Evolutionary conservation across 2,329 filamentous ascomycete genomes (phyloP), one percentile per base, ranked within the genome.

Genomic region (Nothopassalora personata): DNA sequence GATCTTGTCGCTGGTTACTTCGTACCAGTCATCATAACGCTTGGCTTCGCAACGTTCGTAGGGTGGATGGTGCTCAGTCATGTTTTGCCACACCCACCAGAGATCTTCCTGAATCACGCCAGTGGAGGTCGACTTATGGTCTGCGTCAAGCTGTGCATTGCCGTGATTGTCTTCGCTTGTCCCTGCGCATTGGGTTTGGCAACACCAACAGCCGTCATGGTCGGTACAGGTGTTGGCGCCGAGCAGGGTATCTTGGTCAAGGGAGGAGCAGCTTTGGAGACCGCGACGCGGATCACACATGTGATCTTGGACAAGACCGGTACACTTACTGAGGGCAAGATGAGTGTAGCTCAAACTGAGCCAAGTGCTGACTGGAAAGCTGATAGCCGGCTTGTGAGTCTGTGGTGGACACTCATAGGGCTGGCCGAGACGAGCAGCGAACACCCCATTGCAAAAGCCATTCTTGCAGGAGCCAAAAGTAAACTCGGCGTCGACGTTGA

Each of bases 211-310:
- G 94, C 94, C 2, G 92, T 99, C 72, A 97, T 99, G 94, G 94
- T 99, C 31, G 94, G 94, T 47, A 97, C 94, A n/a, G 94, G 94
- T 60, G 86, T 97, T 33, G 94, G 94, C 53, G 94, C 94, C 2
- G 90, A 97, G 74, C 88, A 96, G 67, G 94, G 94, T 27, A 99
- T 99, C 67, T 80, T 99, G n/a, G 91, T 97, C 73, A 99, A 99
- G 76, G 93, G 94, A 56, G 94, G 94, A 57, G 92, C 90, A 45
- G 91, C 92, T 31, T 80, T 99, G 3, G 93, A 99, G 77, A 91
- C 85, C 4, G 89, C 91, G 0, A 97, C 91, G 8, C 93, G 91
- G 73, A 84, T 97, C 65, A 95, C 87, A 1, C 89, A 96, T 67
- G 84, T 97, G 19, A 89, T 97, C 15, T 84, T 97, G 23, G 93